Base-by-base conservation (phyloP, 305 asterid species). In the Fraxinus paxiana region DNA sequence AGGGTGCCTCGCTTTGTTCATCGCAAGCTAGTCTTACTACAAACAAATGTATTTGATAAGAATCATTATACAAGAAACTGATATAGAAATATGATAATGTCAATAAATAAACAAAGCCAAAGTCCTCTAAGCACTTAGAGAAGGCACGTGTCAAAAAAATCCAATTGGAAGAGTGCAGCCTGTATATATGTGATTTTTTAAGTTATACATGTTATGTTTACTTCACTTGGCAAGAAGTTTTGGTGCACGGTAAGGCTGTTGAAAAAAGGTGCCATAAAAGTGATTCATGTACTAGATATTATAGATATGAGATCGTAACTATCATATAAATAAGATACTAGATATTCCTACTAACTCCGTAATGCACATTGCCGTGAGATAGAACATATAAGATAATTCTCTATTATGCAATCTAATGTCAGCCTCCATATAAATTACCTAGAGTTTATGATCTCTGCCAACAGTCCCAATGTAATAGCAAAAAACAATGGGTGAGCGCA, bases 361-460 rank as follows among this genome's bases (percentile, higher is more conserved):
- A 71, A 78, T 83, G 76, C 35, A 75, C 38, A 30, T 61, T 28
- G 75, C 33, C 12, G n/a, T 38, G 9, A 74, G 81, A 63, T 15
- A 18, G 28, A 28, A 74, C 28, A 82, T 13, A 69, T 79, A 77
- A 30, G 56, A 15, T 5, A 69, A 56, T 13, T 33, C 77, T 63
- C n/a, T 31, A 72, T 51, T 13, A 69, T 13, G 43, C 73, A 82
- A 35, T 69, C 77, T 38, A 82, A 26, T 24, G 43, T 30, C 43
- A 69, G 22, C 38, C 41, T 38, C 80, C 80, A 74, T 72, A 78
- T 6, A 31, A 34, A 74, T 59, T 90, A 94, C 99, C 98, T 92
- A 88, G 99, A 96, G 87, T 94, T 96, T 88, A 94, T 92, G 82
- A 96, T 89, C 90, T 96, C 98, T 61, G 97, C 98, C 88, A 96